These are phyloP conservation scores for Bathelium albidoporum DNA, from an alignment of 495 filamentous ascomycete species.

Conservation along the genomic window DNA sequence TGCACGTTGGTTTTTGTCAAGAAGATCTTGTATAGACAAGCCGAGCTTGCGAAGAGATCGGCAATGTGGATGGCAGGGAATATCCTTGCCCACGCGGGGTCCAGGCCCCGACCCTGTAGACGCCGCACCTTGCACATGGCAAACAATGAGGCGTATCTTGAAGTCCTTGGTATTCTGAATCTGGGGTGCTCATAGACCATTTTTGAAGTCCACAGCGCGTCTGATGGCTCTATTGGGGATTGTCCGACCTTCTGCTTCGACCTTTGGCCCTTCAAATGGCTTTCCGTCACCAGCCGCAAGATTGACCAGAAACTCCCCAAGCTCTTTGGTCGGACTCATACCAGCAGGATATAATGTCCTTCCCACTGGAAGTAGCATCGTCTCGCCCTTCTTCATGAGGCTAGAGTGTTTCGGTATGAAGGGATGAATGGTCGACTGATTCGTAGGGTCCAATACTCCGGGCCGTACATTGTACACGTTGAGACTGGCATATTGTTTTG, in stretches of 20 bases:
- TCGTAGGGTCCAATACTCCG: constrained; percentile 38
- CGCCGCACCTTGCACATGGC: background rate
- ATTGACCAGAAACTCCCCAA: constrained; percentile 41
- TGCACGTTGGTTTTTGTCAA: background rate
- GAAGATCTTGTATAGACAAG: background rate
- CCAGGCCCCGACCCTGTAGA: background rate
- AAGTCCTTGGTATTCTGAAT: background rate
- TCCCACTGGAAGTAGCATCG: constrained; percentile 12
- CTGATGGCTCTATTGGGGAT: background rate
- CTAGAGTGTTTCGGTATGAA: constrained; percentile 33
- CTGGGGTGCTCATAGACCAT: background rate
- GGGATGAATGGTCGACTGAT: constrained; percentile 40
- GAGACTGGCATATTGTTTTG: constrained; percentile 37
- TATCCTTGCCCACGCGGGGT: background rate
- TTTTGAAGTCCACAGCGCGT: background rate
- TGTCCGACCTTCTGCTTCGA: background rate
- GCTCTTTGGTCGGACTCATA: constrained; percentile 33
- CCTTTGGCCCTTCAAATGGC: constrained; percentile 6
- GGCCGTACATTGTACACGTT: constrained; percentile 44
- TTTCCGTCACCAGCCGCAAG: constrained; percentile 51
- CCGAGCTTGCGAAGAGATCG: background rate
- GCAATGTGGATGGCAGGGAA: background rate
- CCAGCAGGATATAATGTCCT: background rate
- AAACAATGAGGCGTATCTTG: background rate
- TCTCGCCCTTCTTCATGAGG: constrained; percentile 12